These are phyloP conservation scores for Calocera viscosa DNA, from an alignment of 768 basidiomycete genomes.

Conservation along the genomic window DNA sequence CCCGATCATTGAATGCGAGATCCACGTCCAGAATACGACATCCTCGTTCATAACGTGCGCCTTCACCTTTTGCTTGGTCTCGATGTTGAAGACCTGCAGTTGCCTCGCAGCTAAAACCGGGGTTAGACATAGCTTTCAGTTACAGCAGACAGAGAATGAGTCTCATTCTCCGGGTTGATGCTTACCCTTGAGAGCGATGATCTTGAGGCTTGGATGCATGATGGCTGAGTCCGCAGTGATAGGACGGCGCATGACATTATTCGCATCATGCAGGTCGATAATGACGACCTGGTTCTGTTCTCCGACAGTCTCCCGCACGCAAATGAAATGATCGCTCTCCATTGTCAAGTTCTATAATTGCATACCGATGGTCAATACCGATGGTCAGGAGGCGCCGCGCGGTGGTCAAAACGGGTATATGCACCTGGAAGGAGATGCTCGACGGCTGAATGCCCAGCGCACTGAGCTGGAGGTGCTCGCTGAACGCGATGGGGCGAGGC, in stretches of 20 bases:
- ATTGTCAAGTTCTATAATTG: slow-evolving; percentile 67
- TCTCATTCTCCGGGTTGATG: background rate
- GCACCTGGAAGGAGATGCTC: slow-evolving; percentile 91
- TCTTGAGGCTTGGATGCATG: slow-evolving; percentile 95
- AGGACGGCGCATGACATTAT: slow-evolving; percentile 89
- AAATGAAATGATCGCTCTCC: slow-evolving; percentile 97
- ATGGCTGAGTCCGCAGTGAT: slow-evolving; percentile 99
- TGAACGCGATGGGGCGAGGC: slow-evolving; percentile 70
- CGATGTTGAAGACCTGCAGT: slow-evolving; percentile 95
- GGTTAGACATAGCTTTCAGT: background rate
- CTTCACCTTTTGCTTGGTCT: slow-evolving; percentile 94
- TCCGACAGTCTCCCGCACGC: slow-evolving; percentile 88
- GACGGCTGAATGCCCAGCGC: slow-evolving; percentile 91
- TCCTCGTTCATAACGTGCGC: slow-evolving; percentile 90
- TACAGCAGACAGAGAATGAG: slow-evolving; percentile 18
- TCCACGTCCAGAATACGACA: slow-evolving; percentile 98
- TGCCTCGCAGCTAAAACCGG: slow-evolving; percentile 67
- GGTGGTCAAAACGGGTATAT: slow-evolving; percentile 24
- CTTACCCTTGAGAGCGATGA: slow-evolving; percentile 82
- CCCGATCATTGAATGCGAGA: slow-evolving; percentile 79
- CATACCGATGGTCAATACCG: background rate
- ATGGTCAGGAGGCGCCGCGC: slow-evolving; percentile 3
- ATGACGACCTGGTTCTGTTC: slow-evolving; percentile 98
- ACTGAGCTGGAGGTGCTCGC: slow-evolving; percentile 87
- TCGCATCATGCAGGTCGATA: slow-evolving; percentile 92